Evolutionary conservation across 2,329 filamentous ascomycete species (phyloP).

Genomic region (Diaporthe citrichinensis): DNA sequence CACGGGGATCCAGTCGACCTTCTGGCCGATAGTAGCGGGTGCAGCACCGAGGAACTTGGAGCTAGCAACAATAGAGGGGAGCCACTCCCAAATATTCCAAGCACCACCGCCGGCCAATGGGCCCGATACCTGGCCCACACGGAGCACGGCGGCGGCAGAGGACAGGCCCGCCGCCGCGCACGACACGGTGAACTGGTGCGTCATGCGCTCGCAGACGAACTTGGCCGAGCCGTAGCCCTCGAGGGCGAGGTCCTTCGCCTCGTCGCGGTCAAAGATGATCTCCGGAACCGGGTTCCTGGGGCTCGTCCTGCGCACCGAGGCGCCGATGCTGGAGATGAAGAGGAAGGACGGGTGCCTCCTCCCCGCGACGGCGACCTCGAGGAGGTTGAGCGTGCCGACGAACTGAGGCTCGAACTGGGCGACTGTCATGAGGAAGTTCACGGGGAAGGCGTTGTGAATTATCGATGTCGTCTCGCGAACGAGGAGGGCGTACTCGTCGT

Average conservation of each 20-base stretch:
- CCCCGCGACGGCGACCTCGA: conserved; percentile 51
- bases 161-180: conserved; percentile 40
- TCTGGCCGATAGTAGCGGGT: conserved; percentile 44
- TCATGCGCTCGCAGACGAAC: conserved; percentile 48
- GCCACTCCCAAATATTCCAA: conserved; percentile 50
- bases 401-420: conserved; percentile 62
- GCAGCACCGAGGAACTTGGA: conserved; percentile 45
- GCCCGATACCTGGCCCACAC: conserved; percentile 50
- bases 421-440: conserved; percentile 65
- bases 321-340: conserved; percentile 49
- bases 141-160: conserved; percentile 25
- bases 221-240: conserved; percentile 50
- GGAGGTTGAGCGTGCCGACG: conserved; percentile 56
- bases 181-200: conserved; percentile 44
- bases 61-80: conserved; percentile 47
- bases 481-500: conserved; percentile 48
- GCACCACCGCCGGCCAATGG: conserved; percentile 44
- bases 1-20: conserved; percentile 49
- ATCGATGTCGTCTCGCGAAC: conserved; percentile 53
- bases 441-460: conserved; percentile 64
- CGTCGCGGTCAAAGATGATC: conserved; percentile 41
- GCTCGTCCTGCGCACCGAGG: conserved; percentile 42
- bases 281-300: conserved; percentile 43
- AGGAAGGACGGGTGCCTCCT: conserved; percentile 40
- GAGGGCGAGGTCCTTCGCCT: conserved; percentile 39